Percentiles rank a stretch among this genome's conserved stretches.
Evolutionary conservation across 2,329 filamentous ascomycete genomes (phyloP).

Genomic region (Coccinonectria pachysandricola): DNA sequence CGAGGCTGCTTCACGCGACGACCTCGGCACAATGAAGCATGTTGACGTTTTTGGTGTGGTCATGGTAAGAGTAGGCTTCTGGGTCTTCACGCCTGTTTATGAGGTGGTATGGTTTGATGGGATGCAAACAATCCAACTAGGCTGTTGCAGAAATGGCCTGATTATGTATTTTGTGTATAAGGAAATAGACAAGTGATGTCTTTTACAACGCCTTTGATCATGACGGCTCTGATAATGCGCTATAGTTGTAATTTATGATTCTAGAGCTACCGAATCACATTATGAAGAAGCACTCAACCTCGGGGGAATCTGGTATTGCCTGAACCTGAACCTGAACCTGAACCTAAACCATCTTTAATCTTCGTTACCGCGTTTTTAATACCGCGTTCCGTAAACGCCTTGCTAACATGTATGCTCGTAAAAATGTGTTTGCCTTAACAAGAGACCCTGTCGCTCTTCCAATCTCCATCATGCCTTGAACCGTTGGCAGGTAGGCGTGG

Average conservation of each 20-base stretch:
- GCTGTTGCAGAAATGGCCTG: conserved; percentile 11
- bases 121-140: conserved; percentile 11
- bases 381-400: conserved; percentile 4
- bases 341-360: too few relatives aligned
- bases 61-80: conserved; percentile 2
- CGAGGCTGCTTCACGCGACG: conserved; percentile 7
- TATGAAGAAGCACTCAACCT: too few relatives aligned
- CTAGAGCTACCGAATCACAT: too few relatives aligned
- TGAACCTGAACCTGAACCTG: too few relatives aligned
- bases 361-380: neutral
- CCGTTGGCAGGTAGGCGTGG: too few relatives aligned
- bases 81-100: conserved; percentile 4
- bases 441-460: conserved; percentile 1
- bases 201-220: too few relatives aligned
- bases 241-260: too few relatives aligned
- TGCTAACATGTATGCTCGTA: conserved; percentile 12
- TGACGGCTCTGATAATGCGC: too few relatives aligned
- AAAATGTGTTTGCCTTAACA: too few relatives aligned
- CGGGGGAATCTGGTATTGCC: too few relatives aligned
- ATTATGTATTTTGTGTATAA: conserved; percentile 22
- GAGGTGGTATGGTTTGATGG: conserved; percentile 12
- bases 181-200: conserved; percentile 22
- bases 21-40: conserved; percentile 7
- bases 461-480: neutral
- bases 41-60: conserved; percentile 8